Evolutionary conservation across 352 stramenopile species (phyloP).

Genomic region (Peronospora destructor): DNA sequence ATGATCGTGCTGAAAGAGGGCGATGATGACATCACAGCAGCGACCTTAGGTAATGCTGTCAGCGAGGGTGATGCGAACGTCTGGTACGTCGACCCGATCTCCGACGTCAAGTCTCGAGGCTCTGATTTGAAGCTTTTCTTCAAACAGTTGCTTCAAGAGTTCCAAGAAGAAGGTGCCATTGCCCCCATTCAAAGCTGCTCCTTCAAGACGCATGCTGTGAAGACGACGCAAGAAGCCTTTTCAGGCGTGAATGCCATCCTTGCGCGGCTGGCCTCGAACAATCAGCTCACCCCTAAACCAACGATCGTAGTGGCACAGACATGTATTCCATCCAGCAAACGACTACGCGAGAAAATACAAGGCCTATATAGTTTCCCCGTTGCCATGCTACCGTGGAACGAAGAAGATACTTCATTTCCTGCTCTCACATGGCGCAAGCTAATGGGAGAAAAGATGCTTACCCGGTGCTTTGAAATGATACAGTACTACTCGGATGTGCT

Average conservation of each 20-base stretch:
- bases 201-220: conserved; percentile 73
- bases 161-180: conserved; percentile 24
- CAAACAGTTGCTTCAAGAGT: conserved; percentile 39
- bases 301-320: conserved; percentile 88
- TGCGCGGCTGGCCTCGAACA: conserved; percentile 75
- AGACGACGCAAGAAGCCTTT: conserved; percentile 75
- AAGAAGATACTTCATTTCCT: conserved; percentile 75
- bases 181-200: conserved; percentile 39
- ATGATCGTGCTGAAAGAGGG: conserved; percentile 42
- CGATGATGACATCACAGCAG: conserved; percentile 19
- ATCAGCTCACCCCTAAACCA: conserved; percentile 49
- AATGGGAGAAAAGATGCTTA: conserved; percentile 67
- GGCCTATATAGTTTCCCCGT: conserved; percentile 91
- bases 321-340: conserved; percentile 48
- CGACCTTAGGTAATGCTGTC: conserved; percentile 3
- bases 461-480: conserved; percentile 74
- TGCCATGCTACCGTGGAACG: conserved; percentile 78
- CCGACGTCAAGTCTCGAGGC: conserved; percentile 41
- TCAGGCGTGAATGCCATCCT: conserved; percentile 83
- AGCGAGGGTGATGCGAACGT: conserved; percentile 44
- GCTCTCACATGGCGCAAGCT: conserved; percentile 92
- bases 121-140: conserved; percentile 51
- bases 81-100: conserved; percentile 69
- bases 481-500: conserved; percentile 88
- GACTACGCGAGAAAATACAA: conserved; percentile 75